These are phyloP conservation scores for Gynostemma pentaphyllum DNA, from an alignment of 306 rosid genomes.

Conservation along the genomic window DNA sequence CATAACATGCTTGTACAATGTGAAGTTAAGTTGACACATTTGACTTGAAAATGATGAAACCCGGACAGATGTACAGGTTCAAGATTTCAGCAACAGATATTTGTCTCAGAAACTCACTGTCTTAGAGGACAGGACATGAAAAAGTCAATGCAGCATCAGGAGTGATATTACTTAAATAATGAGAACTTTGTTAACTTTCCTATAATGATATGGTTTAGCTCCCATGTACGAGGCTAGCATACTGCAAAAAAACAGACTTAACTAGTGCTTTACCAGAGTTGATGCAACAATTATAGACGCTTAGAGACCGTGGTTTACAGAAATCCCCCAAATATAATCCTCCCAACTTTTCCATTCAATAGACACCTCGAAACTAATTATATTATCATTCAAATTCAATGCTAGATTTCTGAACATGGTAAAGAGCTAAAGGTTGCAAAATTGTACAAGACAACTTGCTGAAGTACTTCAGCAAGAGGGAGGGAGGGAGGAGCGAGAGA, in stretches of 20 bases:
- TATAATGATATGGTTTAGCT: background rate
- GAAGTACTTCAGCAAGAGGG: too few species aligned
- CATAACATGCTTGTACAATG: constrained; percentile 1
- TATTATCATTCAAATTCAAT: too few species aligned
- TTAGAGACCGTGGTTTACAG: background rate
- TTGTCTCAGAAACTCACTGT: background rate
- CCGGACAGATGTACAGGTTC: background rate
- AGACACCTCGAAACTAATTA: background rate
- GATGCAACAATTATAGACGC: background rate
- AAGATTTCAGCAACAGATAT: background rate
- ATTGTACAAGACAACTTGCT: background rate
- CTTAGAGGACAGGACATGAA: background rate
- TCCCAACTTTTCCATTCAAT: background rate
- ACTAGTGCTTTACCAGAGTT: too few species aligned
- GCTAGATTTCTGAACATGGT: background rate
- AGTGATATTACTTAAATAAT: background rate
- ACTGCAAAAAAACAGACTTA: background rate
- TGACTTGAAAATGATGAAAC: background rate
- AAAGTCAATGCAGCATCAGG: background rate
- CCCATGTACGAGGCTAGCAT: background rate
- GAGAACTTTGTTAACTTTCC: background rate
- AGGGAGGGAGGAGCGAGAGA: too few species aligned
- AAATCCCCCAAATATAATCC: background rate
- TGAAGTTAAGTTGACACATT: background rate
- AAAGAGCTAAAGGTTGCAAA: background rate